Base-by-base conservation (phyloP, 1,284 basidiomycete genomes). In the Ustilago xerochloae region DNA sequence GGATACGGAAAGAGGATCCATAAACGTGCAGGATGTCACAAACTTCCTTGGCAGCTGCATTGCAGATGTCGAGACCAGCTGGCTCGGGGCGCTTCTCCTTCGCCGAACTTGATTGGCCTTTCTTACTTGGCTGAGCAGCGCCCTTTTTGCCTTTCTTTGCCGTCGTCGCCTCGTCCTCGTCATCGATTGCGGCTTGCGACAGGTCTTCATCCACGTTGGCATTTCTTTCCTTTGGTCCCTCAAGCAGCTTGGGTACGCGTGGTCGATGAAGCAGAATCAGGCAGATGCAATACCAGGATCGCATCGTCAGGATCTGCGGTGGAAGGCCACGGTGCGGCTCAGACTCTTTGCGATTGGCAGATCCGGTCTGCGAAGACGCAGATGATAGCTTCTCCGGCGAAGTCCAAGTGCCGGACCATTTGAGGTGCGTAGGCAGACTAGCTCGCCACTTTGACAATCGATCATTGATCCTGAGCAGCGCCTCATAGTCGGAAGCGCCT, bases 251-350 rank as follows among this genome's bases (percentile, higher is more conserved):
- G 0, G 71, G 75, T 20, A 77, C 67, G 13, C 75, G 48, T 15
- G 71, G 75, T 13, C 75, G 61, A 28, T 77, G 70, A 9, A 77
- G 63, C 32, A 77, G 28, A 32, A 77, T 68, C 24, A 75, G 47
- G 50, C 75, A 77, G n/a, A 65, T 71, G 52, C 66, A 77, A 28
- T 77, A 77, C 75, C 75, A 77, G 1, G 66, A 64, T 15, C 75
- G 53, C 62, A 75, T 64, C 16, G 75, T 77, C 16, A 77, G 56
- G 7, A 77, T 64, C 4, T 77, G 75, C 0, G 70, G 75, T 4
- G 66, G 71, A 5, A 71, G 53, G 15, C 65, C 71, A 7, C 61
- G 67, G 22, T 77, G 75, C 0, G 63, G 30, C 20, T 59, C 52
- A 8, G 47, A 41, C 24, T 69, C 72, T 12, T 45, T 52, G 22